Conservation (phyloP, 345 rosid genomes). For the Euphorbia lathyris region DNA sequence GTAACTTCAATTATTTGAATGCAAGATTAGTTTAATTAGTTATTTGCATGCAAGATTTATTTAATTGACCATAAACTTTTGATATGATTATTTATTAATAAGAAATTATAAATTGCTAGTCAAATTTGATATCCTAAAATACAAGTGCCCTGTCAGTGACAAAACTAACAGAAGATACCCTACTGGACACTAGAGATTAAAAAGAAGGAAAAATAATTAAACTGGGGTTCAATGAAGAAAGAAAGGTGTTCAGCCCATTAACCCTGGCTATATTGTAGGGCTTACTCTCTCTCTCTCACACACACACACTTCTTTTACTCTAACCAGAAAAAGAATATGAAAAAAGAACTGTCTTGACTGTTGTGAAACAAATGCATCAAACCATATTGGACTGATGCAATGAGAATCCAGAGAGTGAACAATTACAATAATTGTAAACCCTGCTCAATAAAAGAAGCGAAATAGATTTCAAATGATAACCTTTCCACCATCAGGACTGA, state of each 20-base stretch:
- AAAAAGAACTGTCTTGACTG: background rate
- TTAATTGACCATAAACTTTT: background rate
- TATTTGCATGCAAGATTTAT: background rate
- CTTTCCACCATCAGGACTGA: slow-evolving; percentile 5
- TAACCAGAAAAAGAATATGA: background rate
- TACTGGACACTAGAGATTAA: background rate
- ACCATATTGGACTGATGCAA: background rate
- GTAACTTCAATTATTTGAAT: background rate
- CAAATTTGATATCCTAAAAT: background rate
- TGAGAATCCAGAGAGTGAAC: background rate
- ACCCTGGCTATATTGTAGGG: background rate
- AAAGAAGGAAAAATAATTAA: background rate
- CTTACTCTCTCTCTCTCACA: background rate
- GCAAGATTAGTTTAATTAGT: background rate
- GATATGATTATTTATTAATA: background rate
- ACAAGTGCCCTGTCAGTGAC: background rate
- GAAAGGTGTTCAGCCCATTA: background rate
- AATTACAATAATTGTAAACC: background rate
- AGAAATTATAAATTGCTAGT: background rate
- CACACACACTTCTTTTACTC: background rate
- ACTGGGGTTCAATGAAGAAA: background rate
- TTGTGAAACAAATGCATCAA: background rate
- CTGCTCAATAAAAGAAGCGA: background rate
- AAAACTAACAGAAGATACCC: background rate
- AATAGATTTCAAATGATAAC: background rate